Base-by-base conservation (phyloP, 306 rosid species). In the Prosopis cineraria region DNA sequence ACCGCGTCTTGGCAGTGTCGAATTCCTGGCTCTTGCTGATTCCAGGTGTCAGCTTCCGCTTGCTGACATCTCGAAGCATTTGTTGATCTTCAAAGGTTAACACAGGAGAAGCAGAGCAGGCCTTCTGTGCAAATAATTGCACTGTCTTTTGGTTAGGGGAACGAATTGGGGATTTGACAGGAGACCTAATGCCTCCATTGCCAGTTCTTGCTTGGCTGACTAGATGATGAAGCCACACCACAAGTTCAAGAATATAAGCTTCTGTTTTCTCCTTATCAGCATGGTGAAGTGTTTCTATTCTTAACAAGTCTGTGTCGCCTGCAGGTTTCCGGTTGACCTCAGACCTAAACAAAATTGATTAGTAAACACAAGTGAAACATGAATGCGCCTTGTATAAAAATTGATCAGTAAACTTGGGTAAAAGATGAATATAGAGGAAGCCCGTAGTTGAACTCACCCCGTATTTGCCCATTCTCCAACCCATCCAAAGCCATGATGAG, bases 381-480 rank as follows among this genome's bases (percentile, higher is more conserved):
- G 24, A 27, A 68, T 31, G 74, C n/a, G 48, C 73, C 97, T 90
- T 90, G 71, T 78, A 79, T 40, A 79, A 68, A 4, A 76, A 60
- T 36, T 34, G 66, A 59, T 56, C 73, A 72, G n/a, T 20, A 10
- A 71, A 50, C 20, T 20, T 50, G 16, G 37, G 78, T 39, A 45
- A 34, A 87, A 55, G 33, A 55, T 47, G 25, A 17, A 59, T 30
- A 80, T 22, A 59, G 75, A 55, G 41, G 41, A 71, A 58, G 39
- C 34, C 7, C 12, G 20, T 55, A 27, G 40, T 14, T 39, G 41
- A 56, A 80, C 97, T 85, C 74, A 96, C 99, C 98, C 99, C 41
- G 98, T 88, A 80, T 93, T 96, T 40, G 98, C 99, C 99, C 97
- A 96, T 87, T 93, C 99, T 87, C 98, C 99, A 55, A 96, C 99